A percentile compares a stretch with the other conserved stretches of the same genome.
phyloP scores from a whole-genome alignment of 2,329 filamentous ascomycete species.

The Aureobasidium sp. region DNA sequence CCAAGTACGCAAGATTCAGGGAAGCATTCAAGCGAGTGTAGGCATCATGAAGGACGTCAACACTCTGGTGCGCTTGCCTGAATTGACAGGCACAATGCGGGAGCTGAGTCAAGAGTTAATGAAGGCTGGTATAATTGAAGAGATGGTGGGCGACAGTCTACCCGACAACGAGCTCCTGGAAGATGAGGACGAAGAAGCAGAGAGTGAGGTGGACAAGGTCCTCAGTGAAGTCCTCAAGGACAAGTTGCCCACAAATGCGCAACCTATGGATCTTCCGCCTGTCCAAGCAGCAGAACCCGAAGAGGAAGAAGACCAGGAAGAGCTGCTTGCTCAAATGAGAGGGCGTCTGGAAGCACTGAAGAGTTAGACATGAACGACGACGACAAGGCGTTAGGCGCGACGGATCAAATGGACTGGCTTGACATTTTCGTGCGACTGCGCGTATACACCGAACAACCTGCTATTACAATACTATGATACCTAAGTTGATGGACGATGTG shows the following conservation, averaged over 20 bases:
- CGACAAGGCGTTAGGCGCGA: constrained; percentile 3
- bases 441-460: background rate
- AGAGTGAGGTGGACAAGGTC: constrained; percentile 83
- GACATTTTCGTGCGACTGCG: background rate
- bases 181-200: constrained; percentile 65
- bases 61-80: constrained; percentile 70
- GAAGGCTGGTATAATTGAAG: constrained; percentile 93
- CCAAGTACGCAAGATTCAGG: constrained; percentile 90
- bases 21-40: constrained; percentile 74
- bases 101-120: constrained; percentile 81
- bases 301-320: constrained; percentile 79
- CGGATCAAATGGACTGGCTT: background rate
- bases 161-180: constrained; percentile 65
- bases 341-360: constrained; percentile 82
- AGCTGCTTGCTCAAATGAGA: constrained; percentile 89
- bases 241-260: constrained; percentile 56
- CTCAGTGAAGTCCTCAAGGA: constrained; percentile 85
- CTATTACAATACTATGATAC: background rate
- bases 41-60: constrained; percentile 98
- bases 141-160: constrained; percentile 84
- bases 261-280: constrained; percentile 39
- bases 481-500: background rate
- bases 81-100: constrained; percentile 81
- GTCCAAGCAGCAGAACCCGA: constrained; percentile 51
- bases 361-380: constrained; percentile 48